Conservation (phyloP, 2,329 filamentous ascomycete species). For the Fusarium marasasianum region DNA sequence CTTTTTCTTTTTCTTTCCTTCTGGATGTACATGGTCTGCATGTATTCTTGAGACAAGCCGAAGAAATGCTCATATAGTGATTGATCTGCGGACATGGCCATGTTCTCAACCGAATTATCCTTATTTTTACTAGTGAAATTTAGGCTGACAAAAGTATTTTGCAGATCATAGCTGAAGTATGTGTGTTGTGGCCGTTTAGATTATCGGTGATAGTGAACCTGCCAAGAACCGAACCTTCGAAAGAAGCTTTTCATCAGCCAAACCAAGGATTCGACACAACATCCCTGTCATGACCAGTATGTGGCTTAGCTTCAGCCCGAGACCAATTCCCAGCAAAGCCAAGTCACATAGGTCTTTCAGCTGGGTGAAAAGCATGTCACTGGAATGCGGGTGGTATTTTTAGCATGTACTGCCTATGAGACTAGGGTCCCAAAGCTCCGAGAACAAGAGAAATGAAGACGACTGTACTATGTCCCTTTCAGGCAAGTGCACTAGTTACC, state of each 20-base stretch:
- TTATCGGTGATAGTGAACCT: not conserved
- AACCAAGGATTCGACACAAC: not conserved
- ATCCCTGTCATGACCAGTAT: not conserved
- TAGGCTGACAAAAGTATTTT: not conserved
- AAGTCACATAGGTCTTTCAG: slow-evolving; percentile 5
- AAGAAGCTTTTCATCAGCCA: slow-evolving; percentile 5
- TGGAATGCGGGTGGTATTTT: slow-evolving; percentile 19
- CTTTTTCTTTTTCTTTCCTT: no score
- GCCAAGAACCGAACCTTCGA: not conserved
- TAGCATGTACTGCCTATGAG: slow-evolving; percentile 1
- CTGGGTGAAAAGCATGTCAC: not conserved
- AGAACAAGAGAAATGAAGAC: not conserved
- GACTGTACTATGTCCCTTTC: slow-evolving; percentile 15
- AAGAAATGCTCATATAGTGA: no score
- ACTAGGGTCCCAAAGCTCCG: not conserved
- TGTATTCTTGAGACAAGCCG: no score
- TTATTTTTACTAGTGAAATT: not conserved
- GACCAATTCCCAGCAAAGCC: not conserved
- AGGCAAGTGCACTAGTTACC: slow-evolving; percentile 17
- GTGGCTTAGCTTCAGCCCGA: slow-evolving; percentile 2
- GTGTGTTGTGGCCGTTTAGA: not conserved
- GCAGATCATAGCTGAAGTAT: not conserved
- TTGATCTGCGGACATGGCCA: no score
- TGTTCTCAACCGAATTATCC: no score
- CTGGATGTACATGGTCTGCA: no score